Conservation (phyloP, 139 green algal species). For the Auxenochlorella protothecoides region DNA sequence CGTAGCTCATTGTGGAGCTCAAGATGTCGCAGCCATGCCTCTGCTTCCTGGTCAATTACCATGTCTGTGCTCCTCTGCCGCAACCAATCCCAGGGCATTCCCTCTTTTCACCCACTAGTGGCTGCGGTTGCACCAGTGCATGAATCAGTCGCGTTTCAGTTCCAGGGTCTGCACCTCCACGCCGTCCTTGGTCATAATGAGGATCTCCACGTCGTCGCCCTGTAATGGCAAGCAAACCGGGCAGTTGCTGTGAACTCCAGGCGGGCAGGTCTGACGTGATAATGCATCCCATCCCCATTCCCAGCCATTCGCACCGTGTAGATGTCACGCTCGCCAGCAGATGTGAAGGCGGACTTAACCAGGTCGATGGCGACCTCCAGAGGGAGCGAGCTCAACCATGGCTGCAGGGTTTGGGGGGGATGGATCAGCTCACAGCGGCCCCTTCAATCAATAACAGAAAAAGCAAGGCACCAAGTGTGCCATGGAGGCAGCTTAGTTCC, state of each 20-base stretch:
- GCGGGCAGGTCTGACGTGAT: no score
- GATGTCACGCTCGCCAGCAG: slow-evolving; percentile 93
- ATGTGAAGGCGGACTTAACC: slow-evolving; percentile 93
- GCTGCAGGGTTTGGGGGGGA: slow-evolving; percentile 3
- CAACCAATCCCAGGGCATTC: not conserved
- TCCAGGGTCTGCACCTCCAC: slow-evolving; percentile 54
- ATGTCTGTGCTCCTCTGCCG: not conserved
- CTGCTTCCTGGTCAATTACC: no score
- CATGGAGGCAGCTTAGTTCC: no score
- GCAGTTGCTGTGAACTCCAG: no score
- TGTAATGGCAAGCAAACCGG: slow-evolving; percentile 16
- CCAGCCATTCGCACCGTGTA: slow-evolving; percentile 71
- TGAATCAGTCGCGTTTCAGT: slow-evolving; percentile 87
- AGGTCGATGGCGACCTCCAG: slow-evolving; percentile 84
- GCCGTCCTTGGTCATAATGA: slow-evolving; percentile 88
- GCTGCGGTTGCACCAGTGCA: not conserved
- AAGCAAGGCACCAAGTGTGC: no score
- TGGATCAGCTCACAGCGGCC: no score
- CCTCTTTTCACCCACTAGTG: not conserved
- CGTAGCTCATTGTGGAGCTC: not conserved
- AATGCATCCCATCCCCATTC: not conserved
- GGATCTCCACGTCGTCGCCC: slow-evolving; percentile 92
- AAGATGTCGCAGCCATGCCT: no score
- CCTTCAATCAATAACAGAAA: no score
- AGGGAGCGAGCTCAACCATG: slow-evolving; percentile 54